Conservation (phyloP, 139 green algal species). For the Chlamydomonas asymmetrica region DNA sequence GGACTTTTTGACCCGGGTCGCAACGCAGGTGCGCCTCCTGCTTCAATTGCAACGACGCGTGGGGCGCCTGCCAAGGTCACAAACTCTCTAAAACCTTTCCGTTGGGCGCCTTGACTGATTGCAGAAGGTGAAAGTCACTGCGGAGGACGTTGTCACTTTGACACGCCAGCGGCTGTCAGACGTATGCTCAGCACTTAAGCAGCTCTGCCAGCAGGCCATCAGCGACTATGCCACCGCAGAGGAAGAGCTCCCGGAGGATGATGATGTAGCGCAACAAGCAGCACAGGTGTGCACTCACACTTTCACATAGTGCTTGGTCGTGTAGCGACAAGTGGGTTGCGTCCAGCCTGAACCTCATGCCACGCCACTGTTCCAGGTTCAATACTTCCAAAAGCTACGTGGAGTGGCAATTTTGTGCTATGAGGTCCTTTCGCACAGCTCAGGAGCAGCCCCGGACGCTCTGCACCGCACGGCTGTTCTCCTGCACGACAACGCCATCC, state of each 20-base stretch:
- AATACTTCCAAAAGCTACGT: neutral
- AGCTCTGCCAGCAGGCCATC: too few species aligned
- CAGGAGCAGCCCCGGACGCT: neutral
- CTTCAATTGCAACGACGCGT: too few species aligned
- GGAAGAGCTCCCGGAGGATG: too few species aligned
- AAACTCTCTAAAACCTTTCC: too few species aligned
- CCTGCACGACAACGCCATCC: constrained; percentile 59
- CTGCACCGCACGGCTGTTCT: constrained; percentile 40
- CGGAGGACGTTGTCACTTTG: constrained; percentile 9
- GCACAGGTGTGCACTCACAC: too few species aligned
- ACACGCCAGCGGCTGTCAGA: constrained; percentile 14
- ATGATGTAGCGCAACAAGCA: too few species aligned
- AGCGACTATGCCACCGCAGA: too few species aligned
- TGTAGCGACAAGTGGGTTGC: constrained; percentile 1
- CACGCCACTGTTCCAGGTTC: neutral
- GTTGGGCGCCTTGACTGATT: too few species aligned
- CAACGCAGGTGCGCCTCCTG: too few species aligned
- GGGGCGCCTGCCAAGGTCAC: too few species aligned
- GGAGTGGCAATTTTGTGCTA: neutral
- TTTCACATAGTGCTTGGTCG: too few species aligned
- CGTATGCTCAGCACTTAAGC: constrained; percentile 27
- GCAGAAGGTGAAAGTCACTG: neutral
- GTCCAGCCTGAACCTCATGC: neutral
- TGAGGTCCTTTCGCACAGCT: neutral
- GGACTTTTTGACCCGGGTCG: too few species aligned